Evolutionary conservation across 768 basidiomycete genomes (phyloP), one percentile per base, ranked within the genome.

Genomic region (Lactarius evosmus): DNA sequence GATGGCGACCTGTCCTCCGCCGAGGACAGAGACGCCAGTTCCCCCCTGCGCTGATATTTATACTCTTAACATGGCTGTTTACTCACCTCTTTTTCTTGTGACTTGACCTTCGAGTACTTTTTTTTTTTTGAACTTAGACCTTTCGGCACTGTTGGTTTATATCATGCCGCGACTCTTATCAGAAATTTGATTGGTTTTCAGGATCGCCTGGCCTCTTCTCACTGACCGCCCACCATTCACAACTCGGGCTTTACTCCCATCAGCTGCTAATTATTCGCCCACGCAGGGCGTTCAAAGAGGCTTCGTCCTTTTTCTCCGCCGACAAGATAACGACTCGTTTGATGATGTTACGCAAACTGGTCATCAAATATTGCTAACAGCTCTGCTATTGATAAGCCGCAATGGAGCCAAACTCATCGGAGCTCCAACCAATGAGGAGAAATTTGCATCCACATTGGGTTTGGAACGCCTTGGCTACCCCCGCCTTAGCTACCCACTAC

Each of bases 1-100:
- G 86, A 87, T 56, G 82, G 76, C 2, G 88, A 89, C 64, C 72
- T 69, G 41, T 69, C 68, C 46, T 41, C 52, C 4, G 52, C 66
- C 25, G 66, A 67, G 12, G 68, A 69, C 25, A 63, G 27, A 34
- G 57, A 66, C 12, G 8, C 56, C 4, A 25, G 34, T 16, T 59
- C 54, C 8, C 58, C 55, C 36, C 41, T 16, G 16, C 29, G 12
- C n/a, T 67, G 46, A 49, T 36, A 17, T 12, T 30, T 55, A 17
- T 58, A 1, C 12, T 1, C 33, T 53, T 17, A 53, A 9, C 49
- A 38, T 52, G n/a, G 34, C 12, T 17, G 17, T 25, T 40, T 19
- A n/a, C 22, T 46, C n/a, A 46, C 46, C 9, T 19, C 30, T 9
- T 17, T 56, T 59, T 73, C 72, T 16, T 74, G 73, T 72, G 72